A percentile compares a stretch with the other conserved stretches of the same genome.
Conservation (phyloP, 2,329 filamentous ascomycete genomes). For the Fusarium pininemorale region DNA sequence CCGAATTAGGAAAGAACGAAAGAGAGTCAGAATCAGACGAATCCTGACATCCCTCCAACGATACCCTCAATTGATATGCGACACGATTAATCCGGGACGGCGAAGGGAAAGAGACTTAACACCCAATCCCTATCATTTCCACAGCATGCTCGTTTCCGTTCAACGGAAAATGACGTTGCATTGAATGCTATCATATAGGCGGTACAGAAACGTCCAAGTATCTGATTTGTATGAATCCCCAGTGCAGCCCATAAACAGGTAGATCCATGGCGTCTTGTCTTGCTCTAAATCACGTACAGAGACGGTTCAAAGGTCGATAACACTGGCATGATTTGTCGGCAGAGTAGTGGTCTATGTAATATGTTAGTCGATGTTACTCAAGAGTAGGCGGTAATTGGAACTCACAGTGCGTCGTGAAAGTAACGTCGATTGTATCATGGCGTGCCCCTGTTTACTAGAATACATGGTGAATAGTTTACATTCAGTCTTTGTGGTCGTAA, state of each 20-base stretch:
- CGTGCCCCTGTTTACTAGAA: neutral
- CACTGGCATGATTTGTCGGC: neutral
- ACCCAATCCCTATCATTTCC: neutral
- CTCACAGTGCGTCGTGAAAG: neutral
- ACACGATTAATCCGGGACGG: fast-evolving
- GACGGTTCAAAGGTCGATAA: neutral
- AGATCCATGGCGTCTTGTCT: neutral
- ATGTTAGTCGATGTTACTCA: neutral
- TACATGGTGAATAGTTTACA: neutral
- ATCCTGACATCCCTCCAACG: neutral
- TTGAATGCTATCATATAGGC: neutral
- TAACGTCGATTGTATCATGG: neutral
- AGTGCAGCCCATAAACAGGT: neutral
- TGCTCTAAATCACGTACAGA: fast-evolving
- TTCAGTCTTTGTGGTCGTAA: neutral
- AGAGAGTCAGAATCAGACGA: neutral
- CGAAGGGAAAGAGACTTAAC: neutral
- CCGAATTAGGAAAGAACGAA: neutral
- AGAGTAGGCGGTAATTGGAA: neutral
- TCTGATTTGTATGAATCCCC: neutral
- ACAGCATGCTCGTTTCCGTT: neutral
- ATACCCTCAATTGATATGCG: neutral
- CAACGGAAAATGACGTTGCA: neutral
- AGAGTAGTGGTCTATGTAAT: neutral
- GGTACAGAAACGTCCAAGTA: neutral